phyloP scores from a whole-genome alignment of 208 protist species.

The Polymyxa betae region DNA sequence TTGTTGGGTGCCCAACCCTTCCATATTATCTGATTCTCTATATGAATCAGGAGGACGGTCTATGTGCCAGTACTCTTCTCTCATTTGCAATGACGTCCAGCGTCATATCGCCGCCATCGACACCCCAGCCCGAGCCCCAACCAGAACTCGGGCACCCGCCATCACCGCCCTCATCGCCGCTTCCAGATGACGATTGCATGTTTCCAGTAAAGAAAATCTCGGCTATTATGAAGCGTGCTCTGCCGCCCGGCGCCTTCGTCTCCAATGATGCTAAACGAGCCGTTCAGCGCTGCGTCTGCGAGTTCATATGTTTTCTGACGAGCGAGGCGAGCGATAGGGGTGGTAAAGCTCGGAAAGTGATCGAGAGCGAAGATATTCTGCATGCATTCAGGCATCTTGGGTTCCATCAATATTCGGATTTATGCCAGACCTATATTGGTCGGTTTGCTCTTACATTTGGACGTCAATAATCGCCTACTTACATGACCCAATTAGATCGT shows the following conservation, averaged over 20 bases:
- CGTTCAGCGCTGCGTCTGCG: constrained; percentile 43
- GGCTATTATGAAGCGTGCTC: constrained; percentile 12
- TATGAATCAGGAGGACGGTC: too few species aligned
- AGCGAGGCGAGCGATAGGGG: constrained; percentile 2
- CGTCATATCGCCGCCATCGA: too few species aligned
- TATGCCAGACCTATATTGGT: constrained; percentile 11
- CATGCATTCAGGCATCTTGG: constrained; percentile 39
- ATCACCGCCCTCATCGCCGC: neutral
- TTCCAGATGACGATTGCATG: neutral
- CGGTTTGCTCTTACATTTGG: neutral
- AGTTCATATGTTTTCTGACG: constrained; percentile 54
- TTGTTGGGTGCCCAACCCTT: too few species aligned
- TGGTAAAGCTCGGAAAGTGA: neutral
- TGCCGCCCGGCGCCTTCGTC: constrained; percentile 25
- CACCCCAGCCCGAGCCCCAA: too few species aligned
- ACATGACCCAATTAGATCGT: neutral
- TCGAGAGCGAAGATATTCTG: constrained; percentile 51
- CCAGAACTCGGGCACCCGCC: neutral
- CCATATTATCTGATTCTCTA: too few species aligned
- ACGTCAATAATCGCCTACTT: neutral
- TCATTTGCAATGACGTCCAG: too few species aligned
- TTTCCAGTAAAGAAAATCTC: constrained; percentile 7
- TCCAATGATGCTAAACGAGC: constrained; percentile 26
- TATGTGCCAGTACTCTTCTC: too few species aligned
- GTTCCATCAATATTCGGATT: constrained; percentile 45